phyloP scores from a whole-genome alignment of 352 stramenopile genomes.

The Phytophthora kernoviae region DNA sequence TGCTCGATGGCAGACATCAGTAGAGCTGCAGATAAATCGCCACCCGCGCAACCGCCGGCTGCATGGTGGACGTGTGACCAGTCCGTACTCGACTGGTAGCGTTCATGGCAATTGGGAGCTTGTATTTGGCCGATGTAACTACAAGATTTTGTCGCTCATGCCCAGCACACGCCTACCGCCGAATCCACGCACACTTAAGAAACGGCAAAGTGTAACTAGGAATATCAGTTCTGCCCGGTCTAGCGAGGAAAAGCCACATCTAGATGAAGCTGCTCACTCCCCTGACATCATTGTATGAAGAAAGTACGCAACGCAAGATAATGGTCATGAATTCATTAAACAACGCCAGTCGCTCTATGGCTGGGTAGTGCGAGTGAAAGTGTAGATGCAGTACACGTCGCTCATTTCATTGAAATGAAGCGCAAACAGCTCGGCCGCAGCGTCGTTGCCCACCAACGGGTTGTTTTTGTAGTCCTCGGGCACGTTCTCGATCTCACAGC shows the following conservation, averaged over 20 bases:
- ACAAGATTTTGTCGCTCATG: slow-evolving; percentile 64
- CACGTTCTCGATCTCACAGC: slow-evolving; percentile 64
- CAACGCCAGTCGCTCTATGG: slow-evolving; percentile 23
- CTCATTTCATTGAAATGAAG: slow-evolving; percentile 92
- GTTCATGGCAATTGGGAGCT: slow-evolving; percentile 81
- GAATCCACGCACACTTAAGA: slow-evolving; percentile 23
- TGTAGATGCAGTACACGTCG: slow-evolving; percentile 89
- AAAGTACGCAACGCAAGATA: slow-evolving; percentile 4
- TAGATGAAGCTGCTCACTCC: slow-evolving; percentile 6
- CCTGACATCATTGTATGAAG: slow-evolving; percentile 22
- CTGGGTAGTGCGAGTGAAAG: slow-evolving; percentile 55
- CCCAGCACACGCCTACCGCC: slow-evolving; percentile 51
- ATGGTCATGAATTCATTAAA: slow-evolving; percentile 27
- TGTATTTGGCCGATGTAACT: slow-evolving; percentile 68
- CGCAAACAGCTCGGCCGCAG: slow-evolving; percentile 72
- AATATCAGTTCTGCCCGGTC: not conserved
- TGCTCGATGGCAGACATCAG: slow-evolving; percentile 59
- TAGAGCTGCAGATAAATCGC: slow-evolving; percentile 84
- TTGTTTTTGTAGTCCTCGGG: slow-evolving; percentile 88
- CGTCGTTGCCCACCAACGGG: slow-evolving; percentile 71
- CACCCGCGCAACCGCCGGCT: slow-evolving; percentile 52
- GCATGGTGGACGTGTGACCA: slow-evolving; percentile 56
- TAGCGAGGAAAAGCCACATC: not conserved
- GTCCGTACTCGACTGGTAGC: slow-evolving; percentile 65
- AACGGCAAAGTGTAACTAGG: slow-evolving; percentile 14